These are phyloP conservation scores for Phytophthora boehmeriae DNA, from an alignment of 352 stramenopile genomes.

Conservation along the genomic window DNA sequence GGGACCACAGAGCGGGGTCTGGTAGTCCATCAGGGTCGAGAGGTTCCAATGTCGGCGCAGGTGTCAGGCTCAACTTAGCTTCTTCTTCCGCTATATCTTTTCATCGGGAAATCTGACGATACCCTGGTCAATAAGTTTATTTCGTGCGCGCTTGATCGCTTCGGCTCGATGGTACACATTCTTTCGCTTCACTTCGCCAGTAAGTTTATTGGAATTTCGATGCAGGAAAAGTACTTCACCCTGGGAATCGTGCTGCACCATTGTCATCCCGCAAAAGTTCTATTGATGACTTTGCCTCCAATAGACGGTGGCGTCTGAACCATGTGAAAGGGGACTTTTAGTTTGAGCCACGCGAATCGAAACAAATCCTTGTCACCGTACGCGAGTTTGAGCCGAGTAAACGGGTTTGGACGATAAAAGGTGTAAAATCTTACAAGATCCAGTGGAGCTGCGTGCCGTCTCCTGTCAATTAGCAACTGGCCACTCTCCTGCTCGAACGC, in stretches of 20 bases:
- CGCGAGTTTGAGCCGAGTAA: constrained; percentile 43
- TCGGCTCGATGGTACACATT: constrained; percentile 10
- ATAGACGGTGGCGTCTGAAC: constrained; percentile 43
- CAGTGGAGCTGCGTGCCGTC: constrained; percentile 36
- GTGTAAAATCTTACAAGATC: constrained; percentile 45
- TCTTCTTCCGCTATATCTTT: constrained; percentile 15
- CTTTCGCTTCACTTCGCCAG: constrained; percentile 27
- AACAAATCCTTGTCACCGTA: constrained; percentile 68
- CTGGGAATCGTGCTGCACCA: constrained; percentile 42
- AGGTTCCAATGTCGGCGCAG: constrained; percentile 12
- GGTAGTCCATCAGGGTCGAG: constrained; percentile 23
- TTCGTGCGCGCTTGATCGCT: constrained; percentile 14
- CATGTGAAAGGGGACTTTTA: constrained; percentile 48
- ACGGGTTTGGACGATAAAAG: constrained; percentile 43
- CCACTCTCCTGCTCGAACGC: constrained; percentile 74
- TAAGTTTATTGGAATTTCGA: constrained; percentile 50
- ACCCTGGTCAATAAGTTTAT: constrained; percentile 14
- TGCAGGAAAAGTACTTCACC: constrained; percentile 52
- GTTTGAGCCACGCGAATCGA: constrained; percentile 58
- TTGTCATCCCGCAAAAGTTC: constrained; percentile 58
- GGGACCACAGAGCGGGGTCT: constrained; percentile 63
- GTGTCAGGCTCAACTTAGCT: constrained; percentile 5
- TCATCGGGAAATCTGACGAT: constrained; percentile 5
- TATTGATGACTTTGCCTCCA: constrained; percentile 36
- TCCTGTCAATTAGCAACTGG: constrained; percentile 52